phyloP scores from a whole-genome alignment of 2,329 filamentous ascomycete genomes.

The Microascus cirrosus region DNA sequence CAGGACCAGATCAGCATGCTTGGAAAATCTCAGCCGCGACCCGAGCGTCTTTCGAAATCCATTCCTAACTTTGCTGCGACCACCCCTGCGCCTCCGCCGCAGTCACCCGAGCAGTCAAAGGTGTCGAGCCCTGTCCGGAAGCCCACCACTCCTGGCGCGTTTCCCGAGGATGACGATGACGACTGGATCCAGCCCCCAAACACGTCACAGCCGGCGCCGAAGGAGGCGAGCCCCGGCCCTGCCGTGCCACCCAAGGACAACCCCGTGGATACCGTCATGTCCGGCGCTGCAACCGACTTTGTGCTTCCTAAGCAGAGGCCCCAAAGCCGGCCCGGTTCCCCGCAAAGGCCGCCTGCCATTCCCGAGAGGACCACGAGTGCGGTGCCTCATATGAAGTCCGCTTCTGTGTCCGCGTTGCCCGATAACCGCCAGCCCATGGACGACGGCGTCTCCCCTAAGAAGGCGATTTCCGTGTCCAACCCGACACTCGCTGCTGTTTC shows the following conservation, averaged over 20 bases:
- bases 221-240: neutral
- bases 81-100: constrained; percentile 15
- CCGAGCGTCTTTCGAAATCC: constrained; percentile 35
- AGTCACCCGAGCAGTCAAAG: constrained; percentile 13
- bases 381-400: constrained; percentile 48
- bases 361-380: constrained; percentile 18
- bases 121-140: constrained; percentile 23
- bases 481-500: constrained; percentile 36
- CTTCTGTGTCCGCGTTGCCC: constrained; percentile 41
- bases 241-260: constrained; percentile 2
- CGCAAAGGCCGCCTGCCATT: constrained; percentile 18
- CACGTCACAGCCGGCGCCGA: constrained; percentile 9
- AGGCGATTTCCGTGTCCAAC: constrained; percentile 50
- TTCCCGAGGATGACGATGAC: constrained; percentile 42
- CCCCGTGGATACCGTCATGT: neutral
- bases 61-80: constrained; percentile 22
- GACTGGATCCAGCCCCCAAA: constrained; percentile 51
- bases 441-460: constrained; percentile 32
- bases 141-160: constrained; percentile 44
- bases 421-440: constrained; percentile 6
- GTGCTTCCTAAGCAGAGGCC: constrained; percentile 28
- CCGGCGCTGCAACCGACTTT: constrained; percentile 15
- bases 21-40: constrained; percentile 43
- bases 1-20: constrained; percentile 83
- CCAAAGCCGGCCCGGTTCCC: constrained; percentile 20